A percentile compares a stretch with the other conserved stretches of the same genome.
These are phyloP conservation scores for Botrytis fabae DNA, from an alignment of 2,329 filamentous ascomycete genomes.

Conservation along the genomic window DNA sequence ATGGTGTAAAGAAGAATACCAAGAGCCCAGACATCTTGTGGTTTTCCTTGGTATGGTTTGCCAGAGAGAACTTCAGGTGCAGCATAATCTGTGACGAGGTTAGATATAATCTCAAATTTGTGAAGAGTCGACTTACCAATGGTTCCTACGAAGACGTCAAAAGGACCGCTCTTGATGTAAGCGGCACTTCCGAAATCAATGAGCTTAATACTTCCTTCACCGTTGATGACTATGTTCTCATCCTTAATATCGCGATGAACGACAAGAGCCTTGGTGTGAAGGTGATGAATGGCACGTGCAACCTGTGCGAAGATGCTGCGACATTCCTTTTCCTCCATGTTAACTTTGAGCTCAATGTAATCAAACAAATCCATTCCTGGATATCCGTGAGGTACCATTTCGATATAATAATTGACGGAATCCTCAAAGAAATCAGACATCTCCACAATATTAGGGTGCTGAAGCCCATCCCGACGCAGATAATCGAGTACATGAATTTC, in stretches of 20 bases:
- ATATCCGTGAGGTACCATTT: conserved; percentile 92
- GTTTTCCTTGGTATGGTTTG: conserved; percentile 87
- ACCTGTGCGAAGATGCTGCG: conserved; percentile 95
- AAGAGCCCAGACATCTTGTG: conserved; percentile 97
- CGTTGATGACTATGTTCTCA: conserved; percentile 94
- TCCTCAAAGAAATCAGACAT: conserved; percentile 77
- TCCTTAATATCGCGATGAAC: conserved; percentile 99
- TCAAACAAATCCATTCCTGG: conserved; percentile 99
- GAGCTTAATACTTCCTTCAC: conserved; percentile 91
- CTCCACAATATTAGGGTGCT: conserved; percentile 69
- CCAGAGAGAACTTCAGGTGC: conserved; percentile 97
- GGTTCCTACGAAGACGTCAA: conserved; percentile 98
- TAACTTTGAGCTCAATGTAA: conserved; percentile 93
- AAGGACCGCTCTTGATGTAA: conserved; percentile 97
- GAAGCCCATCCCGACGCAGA: conserved; percentile 70
- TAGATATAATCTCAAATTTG: conserved; percentile 18
- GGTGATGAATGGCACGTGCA: conserved; percentile 81
- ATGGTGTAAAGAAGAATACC: conserved; percentile 98
- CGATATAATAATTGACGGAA: conserved; percentile 94
- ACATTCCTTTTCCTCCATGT: conserved; percentile 94
- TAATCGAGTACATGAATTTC: conserved; percentile 98
- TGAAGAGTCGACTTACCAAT: conserved; percentile 67
- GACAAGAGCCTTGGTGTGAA: conserved; percentile 86
- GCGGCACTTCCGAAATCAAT: conserved; percentile 98
- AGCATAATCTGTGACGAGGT: conserved; percentile 73